Conservation (phyloP, 139 green algal genomes). For the Micractinium sp. region DNA sequence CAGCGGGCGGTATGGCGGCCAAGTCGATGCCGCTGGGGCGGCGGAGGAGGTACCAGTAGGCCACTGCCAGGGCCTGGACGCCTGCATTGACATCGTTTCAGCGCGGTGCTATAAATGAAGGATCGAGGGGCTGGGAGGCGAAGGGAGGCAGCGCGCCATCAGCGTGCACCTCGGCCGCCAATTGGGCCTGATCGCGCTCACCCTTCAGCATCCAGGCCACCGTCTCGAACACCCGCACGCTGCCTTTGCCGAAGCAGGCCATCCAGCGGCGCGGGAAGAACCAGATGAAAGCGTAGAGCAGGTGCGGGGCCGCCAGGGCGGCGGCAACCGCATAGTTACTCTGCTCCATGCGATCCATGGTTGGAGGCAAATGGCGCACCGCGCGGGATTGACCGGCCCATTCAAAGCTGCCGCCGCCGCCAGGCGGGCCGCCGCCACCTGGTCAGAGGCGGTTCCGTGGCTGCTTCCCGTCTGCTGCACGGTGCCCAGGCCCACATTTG, state of each 20-base stretch:
- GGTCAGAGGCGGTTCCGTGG: too few species aligned
- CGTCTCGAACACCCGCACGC: conserved; percentile 60
- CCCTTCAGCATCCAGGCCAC: conserved; percentile 65
- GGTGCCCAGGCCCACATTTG: not conserved
- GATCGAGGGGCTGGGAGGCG: not conserved
- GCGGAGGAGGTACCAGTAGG: conserved; percentile 55
- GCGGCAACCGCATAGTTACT: conserved; percentile 35
- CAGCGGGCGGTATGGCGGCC: conserved; percentile 26
- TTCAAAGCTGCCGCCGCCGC: not conserved
- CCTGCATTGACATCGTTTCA: conserved; percentile 23
- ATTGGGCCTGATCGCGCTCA: conserved; percentile 8
- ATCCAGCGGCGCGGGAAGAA: conserved; percentile 58
- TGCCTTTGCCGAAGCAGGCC: conserved; percentile 49
- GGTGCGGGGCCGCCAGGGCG: conserved; percentile 63
- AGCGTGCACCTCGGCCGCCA: not conserved
- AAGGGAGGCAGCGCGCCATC: not conserved
- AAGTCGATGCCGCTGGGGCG: conserved; percentile 53
- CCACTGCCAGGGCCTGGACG: conserved; percentile 41
- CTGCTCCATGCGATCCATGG: not conserved
- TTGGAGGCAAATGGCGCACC: not conserved
- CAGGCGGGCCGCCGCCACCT: not conserved
- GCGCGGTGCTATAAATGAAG: not conserved
- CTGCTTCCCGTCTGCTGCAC: too few species aligned
- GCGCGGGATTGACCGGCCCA: not conserved
- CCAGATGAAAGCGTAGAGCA: conserved; percentile 81